Conservation (phyloP, 106 monocot genomes). For the Dendrobium officinale region DNA sequence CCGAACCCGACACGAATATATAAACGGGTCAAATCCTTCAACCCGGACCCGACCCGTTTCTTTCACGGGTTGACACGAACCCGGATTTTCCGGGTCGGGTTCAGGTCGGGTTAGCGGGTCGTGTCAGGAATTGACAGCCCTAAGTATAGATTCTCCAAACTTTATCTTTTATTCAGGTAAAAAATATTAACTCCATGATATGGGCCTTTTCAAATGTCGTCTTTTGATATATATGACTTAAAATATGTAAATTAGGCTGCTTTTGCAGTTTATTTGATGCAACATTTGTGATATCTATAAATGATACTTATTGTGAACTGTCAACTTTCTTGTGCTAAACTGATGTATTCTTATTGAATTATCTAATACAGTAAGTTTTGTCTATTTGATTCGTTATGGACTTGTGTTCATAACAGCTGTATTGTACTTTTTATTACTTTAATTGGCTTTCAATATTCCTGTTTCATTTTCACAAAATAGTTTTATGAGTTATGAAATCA, state of each 20-base stretch:
- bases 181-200: not conserved
- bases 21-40: too few species aligned
- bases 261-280: not conserved
- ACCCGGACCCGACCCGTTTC: too few species aligned
- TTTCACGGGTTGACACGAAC: too few species aligned
- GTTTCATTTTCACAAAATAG: not conserved
- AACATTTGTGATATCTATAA: not conserved
- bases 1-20: too few species aligned
- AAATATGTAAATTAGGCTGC: not conserved
- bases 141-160: too few species aligned
- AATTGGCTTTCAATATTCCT: not conserved
- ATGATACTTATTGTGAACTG: not conserved
- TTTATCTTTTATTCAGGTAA: too few species aligned
- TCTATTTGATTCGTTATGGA: not conserved
- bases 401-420: constrained; percentile 1
- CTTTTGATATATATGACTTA: not conserved
- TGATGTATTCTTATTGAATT: not conserved
- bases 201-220: not conserved
- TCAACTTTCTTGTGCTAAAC: not conserved
- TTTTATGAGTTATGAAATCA: not conserved
- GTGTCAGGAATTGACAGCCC: too few species aligned
- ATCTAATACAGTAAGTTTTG: not conserved
- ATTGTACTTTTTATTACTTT: not conserved
- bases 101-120: too few species aligned
- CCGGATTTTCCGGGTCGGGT: too few species aligned